phyloP scores from a whole-genome alignment of 495 filamentous ascomycete genomes.

The Aspergillus affinis region DNA sequence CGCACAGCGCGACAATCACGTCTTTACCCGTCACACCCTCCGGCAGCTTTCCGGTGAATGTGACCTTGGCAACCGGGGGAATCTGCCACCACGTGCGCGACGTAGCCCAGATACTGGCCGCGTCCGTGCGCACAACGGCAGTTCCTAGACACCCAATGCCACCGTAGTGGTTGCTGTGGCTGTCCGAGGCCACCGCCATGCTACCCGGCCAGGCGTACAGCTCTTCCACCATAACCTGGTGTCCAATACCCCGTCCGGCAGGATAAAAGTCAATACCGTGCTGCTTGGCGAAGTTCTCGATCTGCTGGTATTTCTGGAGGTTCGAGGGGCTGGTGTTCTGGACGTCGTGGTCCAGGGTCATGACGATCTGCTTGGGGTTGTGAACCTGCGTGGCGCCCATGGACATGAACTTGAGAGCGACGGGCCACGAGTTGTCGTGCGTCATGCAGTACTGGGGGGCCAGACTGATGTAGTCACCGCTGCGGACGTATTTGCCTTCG shows the following conservation, averaged over 20 bases:
- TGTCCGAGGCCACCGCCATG: slow-evolving; percentile 77
- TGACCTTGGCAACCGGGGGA: slow-evolving; percentile 80
- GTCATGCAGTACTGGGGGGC: slow-evolving; percentile 37
- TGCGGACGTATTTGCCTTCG: slow-evolving; percentile 65
- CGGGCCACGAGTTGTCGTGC: slow-evolving; percentile 91
- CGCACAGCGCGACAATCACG: slow-evolving; percentile 87
- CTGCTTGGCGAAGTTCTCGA: slow-evolving; percentile 80
- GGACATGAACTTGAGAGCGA: slow-evolving; percentile 80
- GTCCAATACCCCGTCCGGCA: slow-evolving; percentile 80
- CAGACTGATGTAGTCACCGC: slow-evolving; percentile 2
- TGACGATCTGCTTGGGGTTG: slow-evolving; percentile 73
- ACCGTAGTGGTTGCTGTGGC: slow-evolving; percentile 90
- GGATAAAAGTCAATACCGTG: slow-evolving; percentile 85
- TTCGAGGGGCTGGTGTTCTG: slow-evolving; percentile 84
- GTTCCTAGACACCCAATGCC: slow-evolving; percentile 77
- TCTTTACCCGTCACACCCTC: slow-evolving; percentile 91
- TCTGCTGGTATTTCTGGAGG: slow-evolving; percentile 78
- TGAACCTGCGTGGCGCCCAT: slow-evolving; percentile 80
- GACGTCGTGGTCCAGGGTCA: slow-evolving; percentile 93
- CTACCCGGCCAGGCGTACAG: slow-evolving; percentile 83
- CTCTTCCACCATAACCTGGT: slow-evolving; percentile 89
- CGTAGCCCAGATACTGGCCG: slow-evolving; percentile 83
- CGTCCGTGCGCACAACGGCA: slow-evolving; percentile 84
- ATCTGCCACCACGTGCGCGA: slow-evolving; percentile 86
- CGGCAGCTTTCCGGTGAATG: slow-evolving; percentile 71